Conservation (phyloP, 1,284 basidiomycete species). For the Cryptococcus sp. region DNA sequence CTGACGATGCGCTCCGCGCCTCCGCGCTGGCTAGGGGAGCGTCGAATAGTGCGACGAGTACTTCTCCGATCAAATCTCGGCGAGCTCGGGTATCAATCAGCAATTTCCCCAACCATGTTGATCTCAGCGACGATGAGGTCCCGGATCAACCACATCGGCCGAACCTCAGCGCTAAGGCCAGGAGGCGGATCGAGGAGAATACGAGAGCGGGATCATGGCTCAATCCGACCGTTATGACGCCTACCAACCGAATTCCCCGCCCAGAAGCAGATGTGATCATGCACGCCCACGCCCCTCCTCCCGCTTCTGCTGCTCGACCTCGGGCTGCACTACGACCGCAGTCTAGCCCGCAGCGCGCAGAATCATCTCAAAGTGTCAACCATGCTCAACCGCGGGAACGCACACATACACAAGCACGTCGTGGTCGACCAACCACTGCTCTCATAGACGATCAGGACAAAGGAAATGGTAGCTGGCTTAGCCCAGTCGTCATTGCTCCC, state of each 20-base stretch:
- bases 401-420: no score
- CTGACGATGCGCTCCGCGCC: not conserved
- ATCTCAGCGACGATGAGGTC: not conserved
- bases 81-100: not conserved
- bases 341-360: no score
- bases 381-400: no score
- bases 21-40: not conserved
- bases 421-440: no score
- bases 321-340: no score
- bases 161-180: not conserved
- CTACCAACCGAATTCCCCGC: not conserved
- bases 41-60: not conserved
- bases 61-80: not conserved
- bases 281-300: not conserved
- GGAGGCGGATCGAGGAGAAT: not conserved
- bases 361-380: no score
- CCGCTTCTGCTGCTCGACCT: no score
- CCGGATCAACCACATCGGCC: not conserved
- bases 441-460: not conserved
- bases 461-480: not conserved
- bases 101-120: not conserved
- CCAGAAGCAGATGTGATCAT: not conserved
- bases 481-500: not conserved
- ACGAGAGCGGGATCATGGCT: slow-evolving; percentile 8
- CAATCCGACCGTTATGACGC: slow-evolving; percentile 4